Conservation (phyloP, 2,329 filamentous ascomycete species). For the Fusarium nelsonii region DNA sequence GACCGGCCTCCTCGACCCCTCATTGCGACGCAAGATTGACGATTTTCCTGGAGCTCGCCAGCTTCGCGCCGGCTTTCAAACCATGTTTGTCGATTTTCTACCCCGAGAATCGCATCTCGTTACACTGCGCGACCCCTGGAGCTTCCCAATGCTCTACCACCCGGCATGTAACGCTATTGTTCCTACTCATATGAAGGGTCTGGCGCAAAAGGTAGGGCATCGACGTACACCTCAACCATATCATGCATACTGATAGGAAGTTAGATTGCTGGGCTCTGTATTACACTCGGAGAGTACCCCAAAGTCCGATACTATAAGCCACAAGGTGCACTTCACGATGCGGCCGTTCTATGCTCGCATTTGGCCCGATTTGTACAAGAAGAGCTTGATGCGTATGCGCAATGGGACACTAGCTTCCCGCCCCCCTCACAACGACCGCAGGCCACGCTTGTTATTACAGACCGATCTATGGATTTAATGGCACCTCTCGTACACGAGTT, state of each 20-base stretch:
- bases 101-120: constrained; percentile 91
- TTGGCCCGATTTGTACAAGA: constrained; percentile 92
- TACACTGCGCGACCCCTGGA: constrained; percentile 94
- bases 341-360: constrained; percentile 86
- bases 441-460: constrained; percentile 86
- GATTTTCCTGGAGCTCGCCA: constrained; percentile 75
- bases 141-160: constrained; percentile 93
- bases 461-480: constrained; percentile 91
- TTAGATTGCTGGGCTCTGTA: constrained; percentile 74
- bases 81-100: constrained; percentile 88
- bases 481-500: constrained; percentile 94
- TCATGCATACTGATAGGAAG: constrained; percentile 7
- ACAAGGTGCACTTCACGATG: constrained; percentile 81
- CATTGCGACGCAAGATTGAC: constrained; percentile 80
- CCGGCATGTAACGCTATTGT: constrained; percentile 89
- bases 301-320: constrained; percentile 92
- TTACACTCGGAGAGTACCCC: constrained; percentile 92
- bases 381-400: constrained; percentile 88
- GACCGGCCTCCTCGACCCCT: constrained; percentile 79
- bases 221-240: not conserved
- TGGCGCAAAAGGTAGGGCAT: constrained; percentile 83
- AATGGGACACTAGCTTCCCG: constrained; percentile 87
- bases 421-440: constrained; percentile 82
- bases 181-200: constrained; percentile 81
- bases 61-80: constrained; percentile 82